phyloP scores from a whole-genome alignment of 2,329 filamentous ascomycete genomes.

The Ascochyta fabae region DNA sequence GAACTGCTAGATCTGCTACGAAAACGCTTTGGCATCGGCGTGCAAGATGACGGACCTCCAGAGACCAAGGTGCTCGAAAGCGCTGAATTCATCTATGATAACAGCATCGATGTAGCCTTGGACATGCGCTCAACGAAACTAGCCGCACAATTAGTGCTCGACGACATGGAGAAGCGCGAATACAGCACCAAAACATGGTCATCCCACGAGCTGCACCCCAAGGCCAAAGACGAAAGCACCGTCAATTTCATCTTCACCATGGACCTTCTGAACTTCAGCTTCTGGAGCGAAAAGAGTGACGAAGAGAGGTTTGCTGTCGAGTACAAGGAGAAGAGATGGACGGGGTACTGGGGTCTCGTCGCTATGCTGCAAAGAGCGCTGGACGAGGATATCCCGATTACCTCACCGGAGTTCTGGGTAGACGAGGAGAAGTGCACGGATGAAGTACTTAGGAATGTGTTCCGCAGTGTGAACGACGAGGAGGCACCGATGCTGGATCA shows the following conservation, averaged over 20 bases:
- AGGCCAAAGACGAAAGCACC: conserved; percentile 77
- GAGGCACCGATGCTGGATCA: conserved; percentile 84
- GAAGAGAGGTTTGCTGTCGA: conserved; percentile 81
- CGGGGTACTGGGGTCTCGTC: conserved; percentile 93
- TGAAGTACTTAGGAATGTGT: conserved; percentile 75
- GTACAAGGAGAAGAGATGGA: conserved; percentile 83
- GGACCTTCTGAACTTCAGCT: conserved; percentile 96
- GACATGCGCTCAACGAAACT: conserved; percentile 82
- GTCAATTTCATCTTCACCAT: conserved; percentile 96
- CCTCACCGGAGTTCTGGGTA: conserved; percentile 85
- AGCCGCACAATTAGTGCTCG: conserved; percentile 79
- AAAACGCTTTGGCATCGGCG: conserved; percentile 72
- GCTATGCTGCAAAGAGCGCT: conserved; percentile 85
- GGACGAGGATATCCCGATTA: conserved; percentile 90
- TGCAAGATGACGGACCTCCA: conserved; percentile 62
- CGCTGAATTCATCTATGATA: conserved; percentile 88
- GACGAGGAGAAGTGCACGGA: conserved; percentile 77
- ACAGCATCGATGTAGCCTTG: conserved; percentile 89
- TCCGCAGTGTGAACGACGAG: conserved; percentile 85
- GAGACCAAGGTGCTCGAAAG: conserved; percentile 83
- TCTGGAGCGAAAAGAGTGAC: conserved; percentile 80
- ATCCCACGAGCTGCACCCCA: conserved; percentile 87
- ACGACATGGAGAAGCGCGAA: conserved; percentile 79
- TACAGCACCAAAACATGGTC: conserved; percentile 90
- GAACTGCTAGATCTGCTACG: conserved; percentile 87